Conservation (phyloP, 2,329 filamentous ascomycete species). For the Fusarium udum region DNA sequence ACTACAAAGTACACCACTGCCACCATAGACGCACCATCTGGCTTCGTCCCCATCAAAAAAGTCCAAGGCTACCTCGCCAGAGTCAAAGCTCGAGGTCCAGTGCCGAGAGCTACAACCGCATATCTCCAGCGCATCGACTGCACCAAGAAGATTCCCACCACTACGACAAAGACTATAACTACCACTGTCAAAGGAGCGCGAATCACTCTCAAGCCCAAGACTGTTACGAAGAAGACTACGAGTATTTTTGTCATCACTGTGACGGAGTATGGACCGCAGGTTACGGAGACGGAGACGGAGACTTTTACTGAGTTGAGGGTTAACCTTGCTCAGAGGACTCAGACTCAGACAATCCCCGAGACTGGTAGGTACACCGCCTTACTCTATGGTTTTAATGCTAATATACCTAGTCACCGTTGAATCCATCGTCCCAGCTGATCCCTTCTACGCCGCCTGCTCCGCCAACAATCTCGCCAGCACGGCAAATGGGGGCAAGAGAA, state of each 20-base stretch:
- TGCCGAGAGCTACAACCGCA: not conserved
- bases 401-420: not conserved
- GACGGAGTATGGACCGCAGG: not conserved
- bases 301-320: not conserved
- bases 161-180: not conserved
- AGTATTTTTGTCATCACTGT: not conserved
- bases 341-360: not conserved
- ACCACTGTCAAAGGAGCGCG: not conserved
- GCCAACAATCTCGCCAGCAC: not conserved
- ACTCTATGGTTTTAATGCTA: not conserved
- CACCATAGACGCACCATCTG: not conserved
- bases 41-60: not conserved
- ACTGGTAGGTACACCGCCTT: not conserved
- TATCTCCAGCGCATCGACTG: constrained; percentile 5
- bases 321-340: not conserved
- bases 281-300: not conserved
- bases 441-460: not conserved
- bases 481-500: not conserved
- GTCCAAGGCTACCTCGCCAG: not conserved
- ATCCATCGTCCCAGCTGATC: not conserved
- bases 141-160: not conserved
- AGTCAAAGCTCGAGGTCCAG: not conserved
- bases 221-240: not conserved
- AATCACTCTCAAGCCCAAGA: not conserved
- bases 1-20: not conserved